Evolutionary conservation across 495 filamentous ascomycete genomes (phyloP).

Genomic region (Hypoxylon trugodes): DNA sequence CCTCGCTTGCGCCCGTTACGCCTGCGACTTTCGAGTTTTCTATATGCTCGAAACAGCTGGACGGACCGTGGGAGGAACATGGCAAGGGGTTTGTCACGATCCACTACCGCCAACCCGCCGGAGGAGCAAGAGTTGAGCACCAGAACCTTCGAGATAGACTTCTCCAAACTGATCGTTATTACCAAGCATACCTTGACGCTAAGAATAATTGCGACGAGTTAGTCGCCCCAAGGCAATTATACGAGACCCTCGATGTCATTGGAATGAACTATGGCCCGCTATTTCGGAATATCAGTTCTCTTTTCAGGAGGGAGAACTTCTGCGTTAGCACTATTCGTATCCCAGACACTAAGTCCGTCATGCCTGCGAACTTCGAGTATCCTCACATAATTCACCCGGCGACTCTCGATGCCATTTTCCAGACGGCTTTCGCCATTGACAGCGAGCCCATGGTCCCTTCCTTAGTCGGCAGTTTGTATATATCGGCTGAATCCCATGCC

Average conservation of each 20-base stretch:
- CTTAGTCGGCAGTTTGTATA: slow-evolving; percentile 33
- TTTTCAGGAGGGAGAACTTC: slow-evolving; percentile 15
- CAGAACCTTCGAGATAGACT: not conserved
- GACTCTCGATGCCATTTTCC: slow-evolving; percentile 47
- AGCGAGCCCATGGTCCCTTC: slow-evolving; percentile 37
- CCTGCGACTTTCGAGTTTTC: slow-evolving; percentile 34
- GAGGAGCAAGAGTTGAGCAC: not conserved
- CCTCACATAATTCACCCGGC: slow-evolving; percentile 55
- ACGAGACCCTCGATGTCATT: slow-evolving; percentile 43
- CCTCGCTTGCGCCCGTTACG: not conserved
- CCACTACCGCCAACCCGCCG: slow-evolving; percentile 10
- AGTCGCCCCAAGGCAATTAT: slow-evolving; percentile 38
- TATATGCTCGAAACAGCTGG: slow-evolving; percentile 42
- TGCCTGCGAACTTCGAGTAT: slow-evolving; percentile 54
- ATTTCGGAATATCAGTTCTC: slow-evolving; percentile 50
- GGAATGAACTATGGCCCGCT: slow-evolving; percentile 57
- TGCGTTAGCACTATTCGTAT: slow-evolving; percentile 36
- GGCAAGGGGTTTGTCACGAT: slow-evolving; percentile 40
- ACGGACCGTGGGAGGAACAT: slow-evolving; percentile 39
- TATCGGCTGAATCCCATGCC: slow-evolving; percentile 14
- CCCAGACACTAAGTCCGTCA: slow-evolving; percentile 50
- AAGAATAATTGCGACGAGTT: slow-evolving; percentile 25
- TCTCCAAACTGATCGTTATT: not conserved
- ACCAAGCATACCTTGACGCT: slow-evolving; percentile 6
- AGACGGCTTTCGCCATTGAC: slow-evolving; percentile 35